A percentile compares a stretch with the other conserved stretches of the same genome.
Evolutionary conservation across 805 yeast species (phyloP).

Genomic region (Metschnikowia proteae): DNA sequence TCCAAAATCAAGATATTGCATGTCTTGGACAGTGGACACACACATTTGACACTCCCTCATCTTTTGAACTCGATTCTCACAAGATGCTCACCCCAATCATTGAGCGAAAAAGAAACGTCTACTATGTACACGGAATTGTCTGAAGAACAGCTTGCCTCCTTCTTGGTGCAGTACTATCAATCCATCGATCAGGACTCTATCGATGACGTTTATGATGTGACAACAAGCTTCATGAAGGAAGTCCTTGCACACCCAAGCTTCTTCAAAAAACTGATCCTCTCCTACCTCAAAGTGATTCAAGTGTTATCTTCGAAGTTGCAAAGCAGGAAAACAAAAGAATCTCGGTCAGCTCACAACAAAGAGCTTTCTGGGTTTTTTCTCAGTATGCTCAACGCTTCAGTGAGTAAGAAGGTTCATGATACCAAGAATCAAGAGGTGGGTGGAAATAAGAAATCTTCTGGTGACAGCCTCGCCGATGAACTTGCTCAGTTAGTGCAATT

Average conservation of each 20-base stretch:
- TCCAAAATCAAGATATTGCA: constrained; percentile 57
- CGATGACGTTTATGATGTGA: constrained; percentile 70
- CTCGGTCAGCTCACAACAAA: constrained; percentile 30
- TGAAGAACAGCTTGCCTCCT: constrained; percentile 44
- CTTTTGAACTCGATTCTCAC: constrained; percentile 54
- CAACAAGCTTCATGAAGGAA: constrained; percentile 58
- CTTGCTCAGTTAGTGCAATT: constrained; percentile 9
- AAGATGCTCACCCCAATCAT: constrained; percentile 36
- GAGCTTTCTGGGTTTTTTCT: constrained; percentile 41
- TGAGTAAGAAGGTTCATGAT: constrained; percentile 6
- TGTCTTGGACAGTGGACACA: constrained; percentile 79
- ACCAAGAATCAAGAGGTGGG: not conserved
- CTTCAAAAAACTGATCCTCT: constrained; percentile 50
- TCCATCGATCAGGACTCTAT: constrained; percentile 72
- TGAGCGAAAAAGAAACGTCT: constrained; percentile 38
- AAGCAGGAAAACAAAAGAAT: constrained; percentile 56
- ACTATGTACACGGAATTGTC: constrained; percentile 45
- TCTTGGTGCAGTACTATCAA: constrained; percentile 57
- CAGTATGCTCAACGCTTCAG: constrained; percentile 22
- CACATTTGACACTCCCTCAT: constrained; percentile 68
- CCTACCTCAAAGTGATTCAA: constrained; percentile 49
- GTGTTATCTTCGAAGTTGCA: constrained; percentile 54
- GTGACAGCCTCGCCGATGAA: constrained; percentile 25
- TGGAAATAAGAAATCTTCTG: constrained; percentile 22
- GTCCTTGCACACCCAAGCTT: constrained; percentile 43